Conservation (phyloP, 2,329 filamentous ascomycete genomes). For the Didymella arachidicola region DNA sequence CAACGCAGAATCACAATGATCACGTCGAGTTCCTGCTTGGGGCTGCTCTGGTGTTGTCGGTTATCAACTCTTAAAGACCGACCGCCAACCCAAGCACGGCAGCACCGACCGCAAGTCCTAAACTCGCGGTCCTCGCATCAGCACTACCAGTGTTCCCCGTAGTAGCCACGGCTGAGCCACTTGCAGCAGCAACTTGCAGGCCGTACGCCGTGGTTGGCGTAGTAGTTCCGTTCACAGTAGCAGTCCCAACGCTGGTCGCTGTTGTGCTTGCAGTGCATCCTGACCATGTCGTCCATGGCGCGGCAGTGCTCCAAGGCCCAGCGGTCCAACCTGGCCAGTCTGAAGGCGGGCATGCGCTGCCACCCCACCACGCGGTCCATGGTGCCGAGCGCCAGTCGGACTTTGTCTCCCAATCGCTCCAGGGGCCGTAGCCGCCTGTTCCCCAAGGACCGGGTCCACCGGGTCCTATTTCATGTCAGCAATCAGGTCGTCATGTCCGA, state of each 20-base stretch:
- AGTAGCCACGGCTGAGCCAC: constrained; percentile 17
- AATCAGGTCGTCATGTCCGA: neutral
- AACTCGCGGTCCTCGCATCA: constrained; percentile 29
- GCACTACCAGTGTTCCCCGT: constrained; percentile 21
- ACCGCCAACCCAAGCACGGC: constrained; percentile 35
- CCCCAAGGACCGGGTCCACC: constrained; percentile 42
- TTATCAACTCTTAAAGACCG: constrained; percentile 25
- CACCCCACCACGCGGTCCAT: constrained; percentile 50
- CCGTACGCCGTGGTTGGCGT: constrained; percentile 42
- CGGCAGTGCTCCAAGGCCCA: constrained; percentile 45
- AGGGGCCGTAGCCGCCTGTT: constrained; percentile 37
- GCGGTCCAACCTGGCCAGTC: constrained; percentile 51
- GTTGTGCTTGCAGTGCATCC: constrained; percentile 46
- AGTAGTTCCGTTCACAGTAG: constrained; percentile 34
- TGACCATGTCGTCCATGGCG: constrained; percentile 49
- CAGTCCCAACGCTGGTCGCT: constrained; percentile 40
- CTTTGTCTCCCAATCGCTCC: constrained; percentile 39
- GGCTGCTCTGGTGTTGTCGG: neutral
- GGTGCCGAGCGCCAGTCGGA: constrained; percentile 40
- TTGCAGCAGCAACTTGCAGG: constrained; percentile 44
- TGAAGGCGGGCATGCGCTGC: constrained; percentile 38
- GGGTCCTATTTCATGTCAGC: constrained; percentile 24
- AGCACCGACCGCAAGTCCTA: constrained; percentile 31
- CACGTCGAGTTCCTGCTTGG: neutral
- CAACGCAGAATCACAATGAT: neutral